Evolutionary conservation across 495 filamentous ascomycete species (phyloP), one percentile per base, ranked within the genome.

Genomic region (Bacidia rubella): DNA sequence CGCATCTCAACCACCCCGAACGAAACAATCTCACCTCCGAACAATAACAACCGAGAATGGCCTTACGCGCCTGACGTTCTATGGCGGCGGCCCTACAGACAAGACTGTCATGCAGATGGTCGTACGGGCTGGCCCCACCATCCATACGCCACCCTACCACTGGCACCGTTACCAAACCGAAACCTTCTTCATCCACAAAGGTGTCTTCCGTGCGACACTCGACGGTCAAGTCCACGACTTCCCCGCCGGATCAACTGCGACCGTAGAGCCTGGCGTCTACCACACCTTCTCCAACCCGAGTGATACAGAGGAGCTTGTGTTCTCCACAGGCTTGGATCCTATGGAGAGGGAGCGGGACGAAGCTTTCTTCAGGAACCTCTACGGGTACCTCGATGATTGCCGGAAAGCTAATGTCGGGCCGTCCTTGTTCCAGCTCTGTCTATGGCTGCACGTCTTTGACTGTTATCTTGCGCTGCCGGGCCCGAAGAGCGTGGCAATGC

Each of bases 151-250:
- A 15, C 54, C 54, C 25, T 56, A 56, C 49, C 54, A 56, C 49
- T 56, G 38, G 32, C 54, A 56, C 41, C 35, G 11, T 2, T 56
- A 56, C 49, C 54, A 56, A 35, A 52, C 49, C 27, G 54, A 56
- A 25, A 44, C 47, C 49, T 56, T 56, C 35, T 20, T 2, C 12
- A 45, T 56, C 54, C 12, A 52, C 15, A 9, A 20, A 1, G 54
- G 54, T 0, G 2, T 17, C 1, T 56, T 56, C n/a, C 48, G 49
- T 20, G 54, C 49, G 29, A 56, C 49, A 11, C 9, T 52, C 40
- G 54, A 56, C 17, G 54, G 54, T 15, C 12, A 10, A 0, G 39
- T 5, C 39, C 27, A 11, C 7, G 21, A 42, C 54, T 15, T 52
- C 20, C 0, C 0, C 3, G 20, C 54, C 0, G 54, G 49, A 3